These are phyloP conservation scores for Lepidium didymum DNA, from an alignment of 345 rosid genomes.

Conservation along the genomic window DNA sequence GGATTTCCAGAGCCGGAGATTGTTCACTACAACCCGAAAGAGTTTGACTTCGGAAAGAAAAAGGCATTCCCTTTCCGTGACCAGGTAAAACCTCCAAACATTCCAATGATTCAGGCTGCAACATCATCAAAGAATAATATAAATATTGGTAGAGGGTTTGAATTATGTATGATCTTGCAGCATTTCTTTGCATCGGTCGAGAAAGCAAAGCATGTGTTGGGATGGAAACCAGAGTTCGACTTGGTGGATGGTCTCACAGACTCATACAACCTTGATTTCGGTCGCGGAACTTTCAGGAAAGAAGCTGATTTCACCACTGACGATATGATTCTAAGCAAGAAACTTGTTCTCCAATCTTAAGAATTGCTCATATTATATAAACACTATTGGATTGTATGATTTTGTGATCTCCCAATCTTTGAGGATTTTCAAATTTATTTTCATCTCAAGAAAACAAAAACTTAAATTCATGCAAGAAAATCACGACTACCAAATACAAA, in stretches of 20 bases:
- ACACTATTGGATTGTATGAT: constrained; percentile 12
- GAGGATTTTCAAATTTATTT: not conserved
- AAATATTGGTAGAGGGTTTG: not conserved
- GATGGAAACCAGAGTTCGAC: constrained; percentile 71
- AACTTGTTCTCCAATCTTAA: constrained; percentile 59
- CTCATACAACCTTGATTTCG: constrained; percentile 88
- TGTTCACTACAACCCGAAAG: constrained; percentile 81
- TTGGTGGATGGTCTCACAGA: constrained; percentile 92
- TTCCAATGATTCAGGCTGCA: not conserved
- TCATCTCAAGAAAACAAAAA: constrained; percentile 11
- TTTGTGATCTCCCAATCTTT: not conserved
- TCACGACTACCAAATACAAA: not conserved
- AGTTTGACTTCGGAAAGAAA: constrained; percentile 92
- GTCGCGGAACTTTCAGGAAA: constrained; percentile 81
- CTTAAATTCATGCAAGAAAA: not conserved
- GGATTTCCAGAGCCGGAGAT: constrained; percentile 96
- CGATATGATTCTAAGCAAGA: constrained; percentile 79
- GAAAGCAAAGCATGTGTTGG: constrained; percentile 80
- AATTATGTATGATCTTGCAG: constrained; percentile 39
- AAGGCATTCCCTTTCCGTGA: constrained; percentile 98
- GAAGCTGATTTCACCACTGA: constrained; percentile 91
- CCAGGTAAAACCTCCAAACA: constrained; percentile 44
- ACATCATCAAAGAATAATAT: not conserved
- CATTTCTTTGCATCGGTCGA: constrained; percentile 93
- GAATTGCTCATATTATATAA: not conserved